A percentile compares a stretch with the other conserved stretches of the same genome.
These are phyloP conservation scores for Multifurca ochricompacta DNA, from an alignment of 768 basidiomycete genomes.

Conservation along the genomic window DNA sequence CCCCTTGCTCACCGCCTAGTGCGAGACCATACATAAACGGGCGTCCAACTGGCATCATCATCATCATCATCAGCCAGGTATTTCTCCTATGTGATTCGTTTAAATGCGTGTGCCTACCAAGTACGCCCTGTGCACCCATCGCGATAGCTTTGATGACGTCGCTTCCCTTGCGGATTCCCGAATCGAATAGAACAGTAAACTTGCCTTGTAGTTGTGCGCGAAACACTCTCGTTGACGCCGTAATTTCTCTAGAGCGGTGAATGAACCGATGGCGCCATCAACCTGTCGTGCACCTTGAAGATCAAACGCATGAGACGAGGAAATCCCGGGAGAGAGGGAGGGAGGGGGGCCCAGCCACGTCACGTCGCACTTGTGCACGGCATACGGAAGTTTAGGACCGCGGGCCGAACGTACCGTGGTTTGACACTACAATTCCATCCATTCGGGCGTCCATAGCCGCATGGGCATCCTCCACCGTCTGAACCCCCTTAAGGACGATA, in stretches of 20 bases:
- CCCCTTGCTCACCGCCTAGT: conserved; percentile 62
- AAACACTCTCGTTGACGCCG: conserved; percentile 49
- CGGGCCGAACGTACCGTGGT: conserved; percentile 47
- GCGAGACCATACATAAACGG: conserved; percentile 69
- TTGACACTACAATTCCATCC: conserved; percentile 73
- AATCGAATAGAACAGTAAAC: conserved; percentile 67
- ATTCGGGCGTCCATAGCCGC: conserved; percentile 55
- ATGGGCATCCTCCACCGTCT: conserved; percentile 61
- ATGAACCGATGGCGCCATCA: conserved; percentile 69
- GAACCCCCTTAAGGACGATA: conserved; percentile 71
- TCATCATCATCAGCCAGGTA: not conserved
- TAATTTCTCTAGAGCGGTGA: conserved; percentile 67
- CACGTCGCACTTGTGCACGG: too few relatives aligned
- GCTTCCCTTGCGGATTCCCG: conserved; percentile 74
- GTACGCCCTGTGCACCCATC: conserved; percentile 74
- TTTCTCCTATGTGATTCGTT: not conserved
- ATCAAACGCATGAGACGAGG: too few relatives aligned
- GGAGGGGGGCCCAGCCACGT: too few relatives aligned
- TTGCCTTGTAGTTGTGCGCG: conserved; percentile 52
- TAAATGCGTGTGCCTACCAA: conserved; percentile 43
- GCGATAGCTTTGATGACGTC: conserved; percentile 84
- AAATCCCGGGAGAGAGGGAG: too few relatives aligned
- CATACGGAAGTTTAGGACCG: too few relatives aligned
- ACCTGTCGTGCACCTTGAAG: conserved; percentile 72
- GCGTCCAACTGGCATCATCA: conserved; percentile 50